A percentile compares a stretch with the other conserved stretches of the same genome.
Conservation (phyloP, 2,329 filamentous ascomycete genomes). For the Sporothrix humicola region DNA sequence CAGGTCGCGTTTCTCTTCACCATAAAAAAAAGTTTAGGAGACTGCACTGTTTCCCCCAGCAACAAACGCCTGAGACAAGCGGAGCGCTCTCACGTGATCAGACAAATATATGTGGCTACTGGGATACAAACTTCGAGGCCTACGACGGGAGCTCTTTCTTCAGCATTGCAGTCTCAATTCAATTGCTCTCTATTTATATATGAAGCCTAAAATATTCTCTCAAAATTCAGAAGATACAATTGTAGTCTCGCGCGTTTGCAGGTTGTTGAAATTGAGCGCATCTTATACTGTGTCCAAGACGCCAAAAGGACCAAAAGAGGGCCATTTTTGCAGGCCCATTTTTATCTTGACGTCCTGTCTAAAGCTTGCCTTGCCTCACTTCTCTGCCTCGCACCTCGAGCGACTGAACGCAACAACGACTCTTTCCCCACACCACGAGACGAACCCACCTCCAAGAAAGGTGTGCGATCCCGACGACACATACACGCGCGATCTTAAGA, state of each 20-base stretch:
- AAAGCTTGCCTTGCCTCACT: slow-evolving; percentile 14
- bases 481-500: background rate
- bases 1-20: slow-evolving; percentile 23
- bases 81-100: slow-evolving; percentile 10
- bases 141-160: background rate
- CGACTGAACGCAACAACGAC: background rate
- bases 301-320: background rate
- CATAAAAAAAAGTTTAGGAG: slow-evolving; percentile 17
- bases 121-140: background rate
- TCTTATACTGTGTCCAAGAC: background rate
- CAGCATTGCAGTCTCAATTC: background rate
- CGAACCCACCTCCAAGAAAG: background rate
- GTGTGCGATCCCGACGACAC: background rate
- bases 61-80: slow-evolving; percentile 11
- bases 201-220: background rate
- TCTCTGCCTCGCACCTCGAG: background rate
- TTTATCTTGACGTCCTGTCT: slow-evolving; percentile 9
- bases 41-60: slow-evolving; percentile 19
- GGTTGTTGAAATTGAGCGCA: background rate
- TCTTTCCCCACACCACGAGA: background rate
- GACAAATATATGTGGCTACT: slow-evolving; percentile 15
- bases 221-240: background rate
- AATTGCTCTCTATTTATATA: background rate
- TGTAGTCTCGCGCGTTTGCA: background rate
- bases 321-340: slow-evolving; percentile 26